Evolutionary conservation across 2,329 filamentous ascomycete species (phyloP).

Genomic region (Neofusicoccum kwambonambiense): DNA sequence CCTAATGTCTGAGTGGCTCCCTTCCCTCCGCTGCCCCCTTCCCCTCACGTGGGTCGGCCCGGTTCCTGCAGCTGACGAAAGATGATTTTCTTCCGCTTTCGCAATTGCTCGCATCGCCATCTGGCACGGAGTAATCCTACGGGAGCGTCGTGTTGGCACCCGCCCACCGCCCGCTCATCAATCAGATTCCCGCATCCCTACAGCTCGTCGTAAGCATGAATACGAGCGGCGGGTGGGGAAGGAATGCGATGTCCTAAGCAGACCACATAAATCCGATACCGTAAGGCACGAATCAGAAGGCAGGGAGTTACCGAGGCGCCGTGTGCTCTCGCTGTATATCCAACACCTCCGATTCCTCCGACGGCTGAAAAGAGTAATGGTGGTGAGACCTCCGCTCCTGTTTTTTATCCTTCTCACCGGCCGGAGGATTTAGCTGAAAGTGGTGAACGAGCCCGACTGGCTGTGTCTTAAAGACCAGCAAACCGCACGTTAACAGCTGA

Average conservation of each 20-base stretch:
- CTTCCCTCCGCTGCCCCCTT: no score
- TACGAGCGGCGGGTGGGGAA: not conserved
- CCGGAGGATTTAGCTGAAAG: not conserved
- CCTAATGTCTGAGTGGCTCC: not conserved
- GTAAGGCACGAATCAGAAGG: not conserved
- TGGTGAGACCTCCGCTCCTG: not conserved
- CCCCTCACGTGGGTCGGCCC: not conserved
- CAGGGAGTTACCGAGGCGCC: not conserved
- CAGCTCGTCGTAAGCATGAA: not conserved
- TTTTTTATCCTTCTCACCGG: not conserved
- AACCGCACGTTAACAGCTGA: not conserved
- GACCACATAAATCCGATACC: not conserved
- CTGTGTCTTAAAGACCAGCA: not conserved
- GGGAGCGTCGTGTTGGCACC: not conserved
- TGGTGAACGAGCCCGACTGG: not conserved
- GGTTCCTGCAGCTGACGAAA: constrained; percentile 2
- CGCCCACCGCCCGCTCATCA: not conserved
- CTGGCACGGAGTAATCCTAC: not conserved
- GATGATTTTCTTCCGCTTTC: not conserved
- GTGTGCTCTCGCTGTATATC: not conserved
- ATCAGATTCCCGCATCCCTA: not conserved
- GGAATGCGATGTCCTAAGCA: not conserved
- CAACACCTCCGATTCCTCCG: not conserved
- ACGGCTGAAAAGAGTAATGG: not conserved
- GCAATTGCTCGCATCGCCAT: not conserved